These are phyloP conservation scores for Bruguiera gymnorhiza DNA, from an alignment of 345 rosid species.

Conservation along the genomic window DNA sequence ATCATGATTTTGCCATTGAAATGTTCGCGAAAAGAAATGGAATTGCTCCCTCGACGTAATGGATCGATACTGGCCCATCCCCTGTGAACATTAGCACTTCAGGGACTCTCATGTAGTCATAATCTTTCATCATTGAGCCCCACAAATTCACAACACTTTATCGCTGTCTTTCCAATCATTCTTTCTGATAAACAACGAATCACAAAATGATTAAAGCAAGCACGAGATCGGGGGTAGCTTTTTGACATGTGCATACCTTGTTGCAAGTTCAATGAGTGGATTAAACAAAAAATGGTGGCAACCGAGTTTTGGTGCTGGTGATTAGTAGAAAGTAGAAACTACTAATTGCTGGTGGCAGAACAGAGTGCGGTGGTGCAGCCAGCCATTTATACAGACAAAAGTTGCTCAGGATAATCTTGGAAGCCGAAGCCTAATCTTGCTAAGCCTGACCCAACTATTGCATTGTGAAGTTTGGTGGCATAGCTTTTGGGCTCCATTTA, in stretches of 20 bases:
- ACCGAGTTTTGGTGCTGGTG: too few species aligned
- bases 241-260: slow-evolving; percentile 18
- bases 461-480: too few species aligned
- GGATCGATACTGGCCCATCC: slow-evolving; percentile 2
- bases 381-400: neutral
- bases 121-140: slow-evolving; percentile 22
- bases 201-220: slow-evolving; percentile 14
- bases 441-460: too few species aligned
- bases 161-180: neutral
- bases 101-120: slow-evolving; percentile 18
- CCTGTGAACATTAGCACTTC: slow-evolving; percentile 7
- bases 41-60: neutral
- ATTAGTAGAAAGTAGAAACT: neutral
- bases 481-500: too few species aligned
- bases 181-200: slow-evolving; percentile 7
- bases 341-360: neutral
- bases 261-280: slow-evolving; percentile 15
- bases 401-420: too few species aligned
- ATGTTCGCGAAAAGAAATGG: neutral
- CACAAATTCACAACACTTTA: neutral
- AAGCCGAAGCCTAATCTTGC: too few species aligned
- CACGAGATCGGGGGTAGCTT: slow-evolving; percentile 18
- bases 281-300: too few species aligned
- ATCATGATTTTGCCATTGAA: slow-evolving; percentile 12
- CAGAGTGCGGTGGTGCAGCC: neutral